phyloP scores from a whole-genome alignment of 2,329 filamentous ascomycete species.

The Arthroderma uncinatum region DNA sequence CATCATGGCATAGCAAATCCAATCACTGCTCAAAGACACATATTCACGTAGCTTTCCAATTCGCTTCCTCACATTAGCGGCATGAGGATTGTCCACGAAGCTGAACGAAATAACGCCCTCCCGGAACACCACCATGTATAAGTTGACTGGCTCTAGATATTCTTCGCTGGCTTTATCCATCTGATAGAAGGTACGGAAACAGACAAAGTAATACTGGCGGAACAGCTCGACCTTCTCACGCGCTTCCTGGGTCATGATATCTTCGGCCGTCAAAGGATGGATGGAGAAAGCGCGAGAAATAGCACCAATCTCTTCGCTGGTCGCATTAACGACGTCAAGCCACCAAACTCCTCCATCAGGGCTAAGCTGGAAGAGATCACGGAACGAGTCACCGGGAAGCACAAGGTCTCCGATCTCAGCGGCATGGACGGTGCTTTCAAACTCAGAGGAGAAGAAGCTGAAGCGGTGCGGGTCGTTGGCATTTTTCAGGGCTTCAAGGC shows the following conservation, averaged over 20 bases:
- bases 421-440: slow-evolving; percentile 86
- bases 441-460: slow-evolving; percentile 92
- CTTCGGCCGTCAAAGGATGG: slow-evolving; percentile 89
- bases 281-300: slow-evolving; percentile 93
- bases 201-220: slow-evolving; percentile 94
- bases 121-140: slow-evolving; percentile 93
- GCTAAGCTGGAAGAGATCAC: slow-evolving; percentile 68
- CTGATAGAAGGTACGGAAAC: slow-evolving; percentile 86
- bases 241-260: slow-evolving; percentile 89
- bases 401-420: slow-evolving; percentile 78
- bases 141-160: slow-evolving; percentile 88
- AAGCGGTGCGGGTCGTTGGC: slow-evolving; percentile 63
- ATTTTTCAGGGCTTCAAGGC: slow-evolving; percentile 29
- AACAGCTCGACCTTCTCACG: slow-evolving; percentile 98
- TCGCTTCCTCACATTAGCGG: slow-evolving; percentile 76
- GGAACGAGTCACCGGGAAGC: slow-evolving; percentile 78
- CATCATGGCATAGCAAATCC: slow-evolving; percentile 98
- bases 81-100: slow-evolving; percentile 77
- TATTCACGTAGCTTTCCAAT: slow-evolving; percentile 92
- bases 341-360: slow-evolving; percentile 85
- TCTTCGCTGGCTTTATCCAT: slow-evolving; percentile 66
- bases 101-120: slow-evolving; percentile 93
- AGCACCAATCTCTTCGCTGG: slow-evolving; percentile 73
- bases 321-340: slow-evolving; percentile 87
- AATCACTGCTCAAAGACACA: slow-evolving; percentile 86